Conservation (phyloP, 1,284 basidiomycete species). For the Rhodotorula sp. region DNA sequence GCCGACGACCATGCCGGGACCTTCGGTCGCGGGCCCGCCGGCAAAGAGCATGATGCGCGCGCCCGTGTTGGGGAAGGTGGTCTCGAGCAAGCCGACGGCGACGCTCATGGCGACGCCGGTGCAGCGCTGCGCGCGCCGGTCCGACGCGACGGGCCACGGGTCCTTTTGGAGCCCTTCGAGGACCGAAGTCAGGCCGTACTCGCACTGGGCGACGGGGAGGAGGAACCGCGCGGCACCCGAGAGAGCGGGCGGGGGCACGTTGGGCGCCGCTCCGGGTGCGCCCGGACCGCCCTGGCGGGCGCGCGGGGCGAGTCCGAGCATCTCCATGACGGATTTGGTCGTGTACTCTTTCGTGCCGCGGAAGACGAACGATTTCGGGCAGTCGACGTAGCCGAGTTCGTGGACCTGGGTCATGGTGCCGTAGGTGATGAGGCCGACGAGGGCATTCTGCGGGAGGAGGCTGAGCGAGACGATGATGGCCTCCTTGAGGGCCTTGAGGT, state of each 20-base stretch:
- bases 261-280: constrained; percentile 58
- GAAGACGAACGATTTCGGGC: constrained; percentile 98
- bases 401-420: constrained; percentile 76
- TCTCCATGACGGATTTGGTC: constrained; percentile 96
- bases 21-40: constrained; percentile 95
- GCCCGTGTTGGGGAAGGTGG: constrained; percentile 93
- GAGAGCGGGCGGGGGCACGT: constrained; percentile 68
- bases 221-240: constrained; percentile 91
- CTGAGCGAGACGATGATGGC: constrained; percentile 56
- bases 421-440: constrained; percentile 23
- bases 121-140: constrained; percentile 92
- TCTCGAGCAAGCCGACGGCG: constrained; percentile 92
- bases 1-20: constrained; percentile 93
- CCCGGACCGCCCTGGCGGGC: constrained; percentile 49
- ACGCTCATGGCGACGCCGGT: constrained; percentile 93
- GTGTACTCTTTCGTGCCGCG: constrained; percentile 98
- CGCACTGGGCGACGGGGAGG: constrained; percentile 86
- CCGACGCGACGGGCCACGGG: constrained; percentile 95
- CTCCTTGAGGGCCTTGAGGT: constrained; percentile 90
- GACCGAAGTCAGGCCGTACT: constrained; percentile 94
- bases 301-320: constrained; percentile 81
- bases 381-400: constrained; percentile 93
- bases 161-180: constrained; percentile 85
- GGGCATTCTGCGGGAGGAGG: constrained; percentile 16
- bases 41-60: constrained; percentile 95